Evolutionary conservation across 148 eudicot genomes (phyloP), one percentile per base, ranked within the genome.

Genomic region (Chenopodium suecicum): DNA sequence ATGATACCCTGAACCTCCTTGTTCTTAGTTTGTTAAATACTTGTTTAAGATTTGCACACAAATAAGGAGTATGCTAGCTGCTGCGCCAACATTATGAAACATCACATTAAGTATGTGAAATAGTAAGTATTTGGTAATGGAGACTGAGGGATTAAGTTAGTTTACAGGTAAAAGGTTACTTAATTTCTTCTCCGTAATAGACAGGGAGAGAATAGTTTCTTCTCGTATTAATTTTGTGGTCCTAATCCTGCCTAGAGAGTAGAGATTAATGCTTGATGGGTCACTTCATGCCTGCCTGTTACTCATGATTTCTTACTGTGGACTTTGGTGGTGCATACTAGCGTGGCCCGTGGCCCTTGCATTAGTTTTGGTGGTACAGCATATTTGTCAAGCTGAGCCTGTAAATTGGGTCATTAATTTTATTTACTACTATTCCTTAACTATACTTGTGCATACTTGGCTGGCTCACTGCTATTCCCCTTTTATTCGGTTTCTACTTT

Each of bases 211-310:
- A 56, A 19, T 56, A 2, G 22, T 16, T 20, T 20, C 9, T 31
- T 80, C 62, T 62, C 58, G 25, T 58, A 7, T 58, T 6, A 29
- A 44, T 37, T 9, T 63, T 32, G 69, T 58, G 82, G 71, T 72
- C 77, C 82, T 72, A 70, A 20, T 9, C 8, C 6, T 71, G 10
- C 52, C 41, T 63, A n/a, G 29, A 76, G 67, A 44, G n/a, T 63
- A n/a, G 29, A 63, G 67, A 44, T 3, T 64, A 77, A 23, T 80
- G 46, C 48, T 9, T 73, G 82, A 80, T 73, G 82, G 34, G 52
- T 80, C 48, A 16, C 62, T 37, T 54, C 78, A 73, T 47, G 47
- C 60, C 46, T 73, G 44, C 13, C 77, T 60, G 76, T 56, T 64
- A 52, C 2, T 12, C 19, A 34, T 56, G 27, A 34, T 37, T 70